phyloP scores from a whole-genome alignment of 108 stramenopile species.

The Chaetoceros tenuissimus region DNA sequence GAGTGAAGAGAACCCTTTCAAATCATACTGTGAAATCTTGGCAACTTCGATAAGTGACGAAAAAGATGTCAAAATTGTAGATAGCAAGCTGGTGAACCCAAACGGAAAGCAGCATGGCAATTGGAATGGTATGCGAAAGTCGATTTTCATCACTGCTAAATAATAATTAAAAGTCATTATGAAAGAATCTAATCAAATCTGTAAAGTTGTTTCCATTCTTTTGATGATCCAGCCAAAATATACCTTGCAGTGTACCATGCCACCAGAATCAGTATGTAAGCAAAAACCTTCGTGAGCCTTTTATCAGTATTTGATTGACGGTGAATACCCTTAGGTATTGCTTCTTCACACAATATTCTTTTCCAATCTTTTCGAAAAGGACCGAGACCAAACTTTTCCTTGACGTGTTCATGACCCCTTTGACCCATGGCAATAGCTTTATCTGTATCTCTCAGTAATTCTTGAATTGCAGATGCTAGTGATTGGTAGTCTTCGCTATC shows the following conservation, averaged over 20 bases:
- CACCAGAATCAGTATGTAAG: no score
- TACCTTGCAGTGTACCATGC: no score
- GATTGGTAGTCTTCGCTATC: slow-evolving; percentile 13
- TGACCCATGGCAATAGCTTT: slow-evolving; percentile 48
- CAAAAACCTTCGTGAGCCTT: no score
- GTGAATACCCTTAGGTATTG: slow-evolving; percentile 26
- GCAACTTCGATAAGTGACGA: slow-evolving; percentile 25
- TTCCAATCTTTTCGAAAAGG: slow-evolving; percentile 59
- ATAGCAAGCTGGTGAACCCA: slow-evolving; percentile 31
- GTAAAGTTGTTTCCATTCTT: no score
- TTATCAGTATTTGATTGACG: no score
- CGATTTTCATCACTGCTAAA: slow-evolving; percentile 40
- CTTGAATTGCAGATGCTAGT: slow-evolving; percentile 61
- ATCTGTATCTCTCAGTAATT: slow-evolving; percentile 33
- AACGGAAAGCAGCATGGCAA: slow-evolving; percentile 35
- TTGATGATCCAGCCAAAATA: no score
- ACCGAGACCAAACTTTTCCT: slow-evolving; percentile 48
- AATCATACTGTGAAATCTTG: slow-evolving; percentile 38
- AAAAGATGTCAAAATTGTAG: slow-evolving; percentile 23
- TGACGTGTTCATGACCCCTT: slow-evolving; percentile 51
- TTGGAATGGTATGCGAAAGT: slow-evolving; percentile 56
- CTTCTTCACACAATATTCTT: slow-evolving; percentile 28
- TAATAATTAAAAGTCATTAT: no score
- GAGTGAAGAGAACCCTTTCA: slow-evolving; percentile 22
- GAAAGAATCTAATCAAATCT: no score